These are phyloP conservation scores for Echinosophora koreensis DNA, from an alignment of 306 rosid genomes.

Conservation along the genomic window DNA sequence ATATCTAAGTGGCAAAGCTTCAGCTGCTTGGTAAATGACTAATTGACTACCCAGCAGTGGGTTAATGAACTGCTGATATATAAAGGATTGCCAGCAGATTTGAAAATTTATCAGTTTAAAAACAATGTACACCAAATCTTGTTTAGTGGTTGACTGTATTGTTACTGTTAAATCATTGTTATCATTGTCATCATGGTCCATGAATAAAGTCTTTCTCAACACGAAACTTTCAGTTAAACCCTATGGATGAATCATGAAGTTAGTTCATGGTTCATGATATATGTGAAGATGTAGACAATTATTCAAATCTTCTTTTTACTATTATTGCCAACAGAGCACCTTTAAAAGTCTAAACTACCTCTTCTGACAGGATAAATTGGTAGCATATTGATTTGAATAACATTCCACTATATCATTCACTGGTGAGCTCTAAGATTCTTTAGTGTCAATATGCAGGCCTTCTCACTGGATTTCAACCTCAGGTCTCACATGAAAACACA, in stretches of 20 bases:
- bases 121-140: conserved; percentile 9
- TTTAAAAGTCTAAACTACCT: background rate
- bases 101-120: background rate
- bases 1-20: background rate
- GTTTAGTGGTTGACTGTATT: conserved; percentile 18
- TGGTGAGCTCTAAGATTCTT: conserved; percentile 16
- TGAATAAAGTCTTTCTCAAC: conserved; percentile 3
- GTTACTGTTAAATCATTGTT: conserved; percentile 6
- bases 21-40: background rate
- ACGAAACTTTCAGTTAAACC: conserved; percentile 9
- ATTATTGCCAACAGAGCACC: background rate
- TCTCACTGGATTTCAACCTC: conserved; percentile 91
- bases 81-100: conserved; percentile 8
- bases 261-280: conserved; percentile 29
- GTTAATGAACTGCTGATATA: conserved; percentile 15
- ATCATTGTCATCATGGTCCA: background rate
- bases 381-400: background rate
- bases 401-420: background rate
- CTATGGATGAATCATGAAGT: conserved; percentile 26
- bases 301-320: background rate
- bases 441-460: conserved; percentile 70
- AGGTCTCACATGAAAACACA: conserved; percentile 99
- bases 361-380: conserved; percentile 6
- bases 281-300: conserved; percentile 21
- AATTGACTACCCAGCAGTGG: background rate